Evolutionary conservation across 805 yeast species (phyloP).

Genomic region (Ogataea siamensis): DNA sequence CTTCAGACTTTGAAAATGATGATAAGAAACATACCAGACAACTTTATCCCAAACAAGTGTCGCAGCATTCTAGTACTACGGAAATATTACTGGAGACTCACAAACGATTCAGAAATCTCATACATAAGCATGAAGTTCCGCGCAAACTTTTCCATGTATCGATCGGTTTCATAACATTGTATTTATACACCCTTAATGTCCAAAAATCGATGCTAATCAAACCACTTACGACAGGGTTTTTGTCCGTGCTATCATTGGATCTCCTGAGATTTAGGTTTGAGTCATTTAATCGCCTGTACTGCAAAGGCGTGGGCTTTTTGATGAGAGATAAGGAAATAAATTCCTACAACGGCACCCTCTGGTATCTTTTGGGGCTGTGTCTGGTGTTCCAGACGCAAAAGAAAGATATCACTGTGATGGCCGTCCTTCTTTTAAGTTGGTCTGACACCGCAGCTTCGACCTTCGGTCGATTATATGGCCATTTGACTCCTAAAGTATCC

Average conservation of each 20-base stretch:
- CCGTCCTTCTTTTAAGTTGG: slow-evolving; percentile 86
- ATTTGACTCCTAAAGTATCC: slow-evolving; percentile 74
- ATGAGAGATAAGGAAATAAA: slow-evolving; percentile 82
- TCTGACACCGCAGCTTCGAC: slow-evolving; percentile 97
- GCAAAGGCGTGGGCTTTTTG: slow-evolving; percentile 68
- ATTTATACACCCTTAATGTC: slow-evolving; percentile 62
- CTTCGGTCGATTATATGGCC: slow-evolving; percentile 82
- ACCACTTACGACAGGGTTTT: slow-evolving; percentile 56
- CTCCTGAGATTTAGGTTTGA: slow-evolving; percentile 59
- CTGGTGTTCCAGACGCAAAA: slow-evolving; percentile 68
- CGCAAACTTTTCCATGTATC: slow-evolving; percentile 86
- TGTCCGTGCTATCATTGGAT: slow-evolving; percentile 60
- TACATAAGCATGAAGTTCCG: slow-evolving; percentile 77
- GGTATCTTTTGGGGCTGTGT: slow-evolving; percentile 78
- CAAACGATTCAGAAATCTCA: slow-evolving; percentile 28
- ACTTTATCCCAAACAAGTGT: not conserved
- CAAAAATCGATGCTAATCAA: slow-evolving; percentile 55
- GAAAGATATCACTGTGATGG: slow-evolving; percentile 76
- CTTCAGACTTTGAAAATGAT: slow-evolving; percentile 13
- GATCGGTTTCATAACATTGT: slow-evolving; percentile 79
- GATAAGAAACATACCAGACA: slow-evolving; percentile 4
- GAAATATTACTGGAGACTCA: slow-evolving; percentile 29
- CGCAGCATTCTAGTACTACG: slow-evolving; percentile 21
- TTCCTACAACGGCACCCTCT: slow-evolving; percentile 78
- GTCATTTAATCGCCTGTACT: slow-evolving; percentile 63